Percentiles rank a stretch among this genome's conserved stretches.
phyloP scores from a whole-genome alignment of 2,329 filamentous ascomycete genomes.

The Ceratocystis diversiconidia region DNA sequence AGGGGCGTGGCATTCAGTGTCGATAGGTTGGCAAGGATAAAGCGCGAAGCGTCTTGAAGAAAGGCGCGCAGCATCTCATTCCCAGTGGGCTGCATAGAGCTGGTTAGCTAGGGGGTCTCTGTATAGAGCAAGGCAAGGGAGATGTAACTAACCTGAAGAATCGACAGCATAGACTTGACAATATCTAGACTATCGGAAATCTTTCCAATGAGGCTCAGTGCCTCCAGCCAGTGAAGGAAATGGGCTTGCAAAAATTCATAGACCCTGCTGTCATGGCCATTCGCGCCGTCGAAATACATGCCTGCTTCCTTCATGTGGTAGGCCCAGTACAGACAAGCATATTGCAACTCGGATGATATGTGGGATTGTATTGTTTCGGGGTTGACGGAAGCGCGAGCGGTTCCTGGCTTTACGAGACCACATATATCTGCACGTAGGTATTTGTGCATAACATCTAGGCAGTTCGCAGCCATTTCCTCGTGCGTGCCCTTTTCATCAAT shows the following conservation, averaged over 20 bases:
- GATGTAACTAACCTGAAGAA: background rate
- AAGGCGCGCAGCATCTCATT: background rate
- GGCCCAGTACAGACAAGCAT: background rate
- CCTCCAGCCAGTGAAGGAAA: background rate
- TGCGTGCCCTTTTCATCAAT: background rate
- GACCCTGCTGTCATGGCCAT: slow-evolving; percentile 19
- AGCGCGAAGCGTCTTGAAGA: background rate
- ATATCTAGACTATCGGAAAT: background rate
- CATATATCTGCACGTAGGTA: background rate
- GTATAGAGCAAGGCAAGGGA: background rate
- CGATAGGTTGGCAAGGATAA: background rate
- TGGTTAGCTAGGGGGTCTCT: background rate
- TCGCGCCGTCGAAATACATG: slow-evolving; percentile 20
- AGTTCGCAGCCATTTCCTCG: background rate
- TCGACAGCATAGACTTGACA: background rate
- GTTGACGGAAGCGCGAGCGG: background rate
- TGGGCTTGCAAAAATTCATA: slow-evolving; percentile 23
- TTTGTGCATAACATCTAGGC: background rate
- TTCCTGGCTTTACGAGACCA: background rate
- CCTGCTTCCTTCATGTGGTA: background rate
- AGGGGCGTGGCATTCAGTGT: background rate
- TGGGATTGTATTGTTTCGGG: background rate
- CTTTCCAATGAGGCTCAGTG: slow-evolving; percentile 1
- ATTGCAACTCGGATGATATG: background rate
- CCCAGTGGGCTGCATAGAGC: background rate